Percentiles rank a stretch among this genome's conserved stretches.
These are phyloP conservation scores for Pseudogymnoascus sp. DNA, from an alignment of 2,329 filamentous ascomycete genomes.

Conservation along the genomic window DNA sequence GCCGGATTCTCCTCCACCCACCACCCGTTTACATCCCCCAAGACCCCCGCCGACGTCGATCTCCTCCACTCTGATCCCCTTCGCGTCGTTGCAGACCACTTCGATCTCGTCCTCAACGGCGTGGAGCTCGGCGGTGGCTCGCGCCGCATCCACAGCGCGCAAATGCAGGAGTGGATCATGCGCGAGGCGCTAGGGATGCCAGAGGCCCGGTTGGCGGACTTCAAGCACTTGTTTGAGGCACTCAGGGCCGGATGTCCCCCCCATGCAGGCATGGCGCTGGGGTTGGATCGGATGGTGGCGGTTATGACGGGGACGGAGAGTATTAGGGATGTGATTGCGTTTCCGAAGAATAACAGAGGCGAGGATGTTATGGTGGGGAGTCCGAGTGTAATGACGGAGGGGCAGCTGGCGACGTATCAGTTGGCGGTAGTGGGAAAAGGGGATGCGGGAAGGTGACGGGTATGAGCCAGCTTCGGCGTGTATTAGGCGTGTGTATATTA, in stretches of 20 bases:
- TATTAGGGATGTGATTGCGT: slow-evolving; percentile 89
- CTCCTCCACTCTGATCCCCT: slow-evolving; percentile 64
- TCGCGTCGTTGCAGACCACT: slow-evolving; percentile 72
- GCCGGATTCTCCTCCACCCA: slow-evolving; percentile 82
- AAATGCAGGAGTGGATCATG: slow-evolving; percentile 78
- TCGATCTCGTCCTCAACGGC: slow-evolving; percentile 92
- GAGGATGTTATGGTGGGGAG: slow-evolving; percentile 77
- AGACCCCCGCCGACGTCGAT: slow-evolving; percentile 61
- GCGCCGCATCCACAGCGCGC: slow-evolving; percentile 78
- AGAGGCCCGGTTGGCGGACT: slow-evolving; percentile 63
- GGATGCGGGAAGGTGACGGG: neutral
- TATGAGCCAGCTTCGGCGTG: neutral
- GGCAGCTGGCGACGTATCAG: slow-evolving; percentile 29
- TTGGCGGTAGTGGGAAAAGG: slow-evolving; percentile 16
- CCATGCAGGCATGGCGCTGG: slow-evolving; percentile 86
- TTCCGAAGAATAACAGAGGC: slow-evolving; percentile 86
- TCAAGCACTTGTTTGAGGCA: slow-evolving; percentile 75
- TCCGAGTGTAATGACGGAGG: slow-evolving; percentile 58
- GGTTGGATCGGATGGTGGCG: slow-evolving; percentile 79
- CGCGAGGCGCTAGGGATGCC: slow-evolving; percentile 58
- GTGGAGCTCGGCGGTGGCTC: slow-evolving; percentile 90
- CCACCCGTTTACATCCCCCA: slow-evolving; percentile 90
- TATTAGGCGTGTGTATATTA: slow-evolving; percentile 4
- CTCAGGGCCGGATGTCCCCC: slow-evolving; percentile 82
- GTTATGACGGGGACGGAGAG: slow-evolving; percentile 68